Evolutionary conservation across 1,284 basidiomycete species (phyloP).

Genomic region (Papiliotrema fonsecae): DNA sequence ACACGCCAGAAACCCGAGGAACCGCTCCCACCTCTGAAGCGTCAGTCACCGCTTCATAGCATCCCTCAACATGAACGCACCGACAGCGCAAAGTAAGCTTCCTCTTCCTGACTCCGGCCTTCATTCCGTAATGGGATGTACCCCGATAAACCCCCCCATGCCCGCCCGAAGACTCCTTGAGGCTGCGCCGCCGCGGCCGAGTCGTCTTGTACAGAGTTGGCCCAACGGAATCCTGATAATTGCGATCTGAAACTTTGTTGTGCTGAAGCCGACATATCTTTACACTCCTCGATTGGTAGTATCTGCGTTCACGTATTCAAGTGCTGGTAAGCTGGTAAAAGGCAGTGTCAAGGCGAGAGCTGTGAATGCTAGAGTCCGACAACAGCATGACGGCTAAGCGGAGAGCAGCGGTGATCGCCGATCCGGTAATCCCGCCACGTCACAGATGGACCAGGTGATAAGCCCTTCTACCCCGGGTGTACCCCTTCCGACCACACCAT

Average conservation of each 20-base stretch:
- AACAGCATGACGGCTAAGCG: too few species aligned
- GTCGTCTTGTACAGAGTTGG: slow-evolving; percentile 67
- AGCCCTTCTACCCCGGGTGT: too few species aligned
- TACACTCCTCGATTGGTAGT: too few species aligned
- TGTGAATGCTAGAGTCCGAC: too few species aligned
- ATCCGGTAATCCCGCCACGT: too few species aligned
- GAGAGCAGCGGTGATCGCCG: too few species aligned
- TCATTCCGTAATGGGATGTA: slow-evolving; percentile 84
- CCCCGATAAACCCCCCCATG: slow-evolving; percentile 56
- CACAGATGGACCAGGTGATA: too few species aligned
- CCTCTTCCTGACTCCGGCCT: slow-evolving; percentile 87
- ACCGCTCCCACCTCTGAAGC: slow-evolving; percentile 11
- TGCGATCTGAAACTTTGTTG: slow-evolving; percentile 44
- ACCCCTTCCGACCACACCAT: too few species aligned
- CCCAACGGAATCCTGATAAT: slow-evolving; percentile 70
- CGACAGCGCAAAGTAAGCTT: slow-evolving; percentile 92
- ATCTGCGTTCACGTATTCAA: too few species aligned
- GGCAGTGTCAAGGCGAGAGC: not conserved
- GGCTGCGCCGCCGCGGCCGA: slow-evolving; percentile 56
- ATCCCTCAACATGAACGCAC: slow-evolving; percentile 48
- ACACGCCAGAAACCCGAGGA: slow-evolving; percentile 91
- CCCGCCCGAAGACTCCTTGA: slow-evolving; percentile 52
- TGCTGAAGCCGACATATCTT: slow-evolving; percentile 9
- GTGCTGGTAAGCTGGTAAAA: not conserved
- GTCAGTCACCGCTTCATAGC: slow-evolving; percentile 40